Conservation (phyloP, 1,139 yeast species). For the Diutina scorzettiae region DNA sequence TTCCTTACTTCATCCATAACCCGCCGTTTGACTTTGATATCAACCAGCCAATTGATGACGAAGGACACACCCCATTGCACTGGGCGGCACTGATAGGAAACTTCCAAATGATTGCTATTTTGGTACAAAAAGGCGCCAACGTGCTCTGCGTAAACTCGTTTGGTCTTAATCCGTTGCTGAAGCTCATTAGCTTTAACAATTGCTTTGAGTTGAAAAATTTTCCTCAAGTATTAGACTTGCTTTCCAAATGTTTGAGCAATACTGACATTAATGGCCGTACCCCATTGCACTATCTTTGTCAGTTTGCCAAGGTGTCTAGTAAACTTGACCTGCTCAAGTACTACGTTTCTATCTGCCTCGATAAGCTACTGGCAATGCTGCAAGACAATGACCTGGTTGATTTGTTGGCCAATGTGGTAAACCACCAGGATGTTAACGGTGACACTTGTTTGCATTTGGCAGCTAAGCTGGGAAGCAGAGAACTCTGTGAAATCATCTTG, state of each 20-base stretch:
- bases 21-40: constrained; percentile 77
- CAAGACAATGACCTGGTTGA: constrained; percentile 23
- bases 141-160: constrained; percentile 58
- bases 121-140: constrained; percentile 66
- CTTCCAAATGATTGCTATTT: constrained; percentile 53
- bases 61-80: constrained; percentile 91
- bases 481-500: not conserved
- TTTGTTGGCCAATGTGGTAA: constrained; percentile 47
- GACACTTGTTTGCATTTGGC: constrained; percentile 62
- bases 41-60: constrained; percentile 84
- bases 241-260: constrained; percentile 58
- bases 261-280: constrained; percentile 66
- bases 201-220: constrained; percentile 74
- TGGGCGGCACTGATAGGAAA: constrained; percentile 97
- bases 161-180: constrained; percentile 80
- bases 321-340: constrained; percentile 33
- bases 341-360: constrained; percentile 26
- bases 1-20: constrained; percentile 60
- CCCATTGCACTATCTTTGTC: constrained; percentile 63
- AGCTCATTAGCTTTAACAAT: constrained; percentile 76
- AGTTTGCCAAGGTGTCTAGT: constrained; percentile 40
- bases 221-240: constrained; percentile 52
- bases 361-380: constrained; percentile 24
- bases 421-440: constrained; percentile 59
- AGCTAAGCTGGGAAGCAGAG: constrained; percentile 12